A percentile compares a stretch with the other conserved stretches of the same genome.
Evolutionary conservation across 345 rosid genomes (phyloP).

Genomic region (Eucalyptus guilfoylei): DNA sequence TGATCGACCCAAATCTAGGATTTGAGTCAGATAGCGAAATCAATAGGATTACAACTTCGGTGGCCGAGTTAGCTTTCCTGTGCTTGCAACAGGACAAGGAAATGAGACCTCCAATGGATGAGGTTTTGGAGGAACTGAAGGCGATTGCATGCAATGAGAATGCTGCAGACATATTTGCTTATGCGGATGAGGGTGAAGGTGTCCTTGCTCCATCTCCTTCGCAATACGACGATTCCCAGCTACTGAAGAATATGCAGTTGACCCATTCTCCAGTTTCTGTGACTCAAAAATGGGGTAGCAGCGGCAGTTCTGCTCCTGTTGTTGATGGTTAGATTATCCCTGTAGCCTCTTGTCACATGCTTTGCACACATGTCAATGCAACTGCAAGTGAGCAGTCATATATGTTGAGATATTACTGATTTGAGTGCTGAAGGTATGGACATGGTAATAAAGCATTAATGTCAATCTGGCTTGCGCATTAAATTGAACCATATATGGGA

Average conservation of each 20-base stretch:
- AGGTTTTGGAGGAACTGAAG: background rate
- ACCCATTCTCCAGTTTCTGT: background rate
- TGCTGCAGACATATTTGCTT: background rate
- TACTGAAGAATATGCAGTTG: background rate
- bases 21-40: background rate
- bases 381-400: background rate
- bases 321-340: background rate
- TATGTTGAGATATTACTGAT: background rate
- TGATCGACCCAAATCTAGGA: background rate
- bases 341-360: background rate
- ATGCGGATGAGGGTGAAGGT: background rate
- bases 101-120: background rate
- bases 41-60: background rate
- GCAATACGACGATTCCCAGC: background rate
- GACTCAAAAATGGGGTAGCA: background rate
- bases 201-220: background rate
- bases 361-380: background rate
- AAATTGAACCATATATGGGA: background rate
- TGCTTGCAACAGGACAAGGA: conserved; percentile 5
- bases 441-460: background rate
- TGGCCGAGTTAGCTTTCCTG: conserved; percentile 2
- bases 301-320: background rate
- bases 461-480: background rate
- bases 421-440: background rate
- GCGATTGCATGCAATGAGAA: background rate